Evolutionary conservation across 2,329 filamentous ascomycete species (phyloP).

Genomic region (Ophiobolus disseminans): DNA sequence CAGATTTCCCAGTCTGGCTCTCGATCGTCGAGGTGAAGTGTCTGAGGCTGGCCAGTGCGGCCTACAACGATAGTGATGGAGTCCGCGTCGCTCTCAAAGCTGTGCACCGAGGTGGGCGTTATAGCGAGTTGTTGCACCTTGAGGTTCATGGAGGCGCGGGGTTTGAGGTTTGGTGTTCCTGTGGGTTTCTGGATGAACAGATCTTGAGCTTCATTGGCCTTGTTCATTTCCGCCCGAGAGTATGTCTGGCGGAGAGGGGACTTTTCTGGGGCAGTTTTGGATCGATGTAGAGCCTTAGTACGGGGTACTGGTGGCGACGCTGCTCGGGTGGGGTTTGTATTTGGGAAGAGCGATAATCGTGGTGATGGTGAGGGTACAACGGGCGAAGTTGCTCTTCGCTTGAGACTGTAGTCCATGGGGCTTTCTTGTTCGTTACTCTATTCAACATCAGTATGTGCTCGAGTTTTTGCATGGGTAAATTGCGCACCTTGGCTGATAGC

Average conservation of each 20-base stretch:
- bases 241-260: slow-evolving; percentile 39
- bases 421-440: slow-evolving; percentile 25
- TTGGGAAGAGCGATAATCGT: slow-evolving; percentile 44
- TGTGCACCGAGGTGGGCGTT: slow-evolving; percentile 35
- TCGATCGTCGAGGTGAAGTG: slow-evolving; percentile 29
- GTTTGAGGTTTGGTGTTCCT: slow-evolving; percentile 8
- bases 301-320: slow-evolving; percentile 36
- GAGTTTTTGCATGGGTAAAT: slow-evolving; percentile 2
- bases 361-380: slow-evolving; percentile 34
- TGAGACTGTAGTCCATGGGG: slow-evolving; percentile 25
- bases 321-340: slow-evolving; percentile 26
- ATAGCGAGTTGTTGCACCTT: slow-evolving; percentile 23
- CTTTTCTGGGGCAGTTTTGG: slow-evolving; percentile 38
- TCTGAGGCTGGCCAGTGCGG: slow-evolving; percentile 25
- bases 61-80: slow-evolving; percentile 36
- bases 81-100: slow-evolving; percentile 42
- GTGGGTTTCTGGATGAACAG: slow-evolving; percentile 8
- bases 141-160: slow-evolving; percentile 18
- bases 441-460: slow-evolving; percentile 15
- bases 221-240: slow-evolving; percentile 6
- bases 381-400: slow-evolving; percentile 45
- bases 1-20: slow-evolving; percentile 44
- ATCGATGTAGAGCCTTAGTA: slow-evolving; percentile 33
- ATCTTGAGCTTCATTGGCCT: slow-evolving; percentile 5
- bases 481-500: slow-evolving; percentile 43